Percentiles rank a stretch among this genome's conserved stretches.
Evolutionary conservation across 2,329 filamentous ascomycete species (phyloP).

Genomic region (Lizonia empirigonia): DNA sequence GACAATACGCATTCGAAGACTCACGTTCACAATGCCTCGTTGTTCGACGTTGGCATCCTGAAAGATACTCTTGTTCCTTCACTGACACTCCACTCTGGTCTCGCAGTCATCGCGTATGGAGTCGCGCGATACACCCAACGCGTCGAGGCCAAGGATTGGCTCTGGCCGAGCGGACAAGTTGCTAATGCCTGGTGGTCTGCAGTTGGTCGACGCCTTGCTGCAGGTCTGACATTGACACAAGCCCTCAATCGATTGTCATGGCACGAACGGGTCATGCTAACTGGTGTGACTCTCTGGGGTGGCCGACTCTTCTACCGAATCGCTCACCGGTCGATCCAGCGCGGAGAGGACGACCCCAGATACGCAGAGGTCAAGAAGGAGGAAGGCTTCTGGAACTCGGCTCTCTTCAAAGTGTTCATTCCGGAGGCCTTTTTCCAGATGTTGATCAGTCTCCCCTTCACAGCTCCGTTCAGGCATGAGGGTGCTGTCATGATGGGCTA

Average conservation of each 20-base stretch:
- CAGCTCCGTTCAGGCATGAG: conserved; percentile 59
- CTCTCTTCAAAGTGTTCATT: conserved; percentile 60
- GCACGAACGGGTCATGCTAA: conserved; percentile 61
- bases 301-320: conserved; percentile 62
- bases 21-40: conserved; percentile 38
- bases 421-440: conserved; percentile 64
- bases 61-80: conserved; percentile 61
- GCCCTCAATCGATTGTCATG: conserved; percentile 58
- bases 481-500: conserved; percentile 46
- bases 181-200: conserved; percentile 66
- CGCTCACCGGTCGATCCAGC: conserved; percentile 54
- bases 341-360: conserved; percentile 62
- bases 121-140: conserved; percentile 59
- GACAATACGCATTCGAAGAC: conserved; percentile 42
- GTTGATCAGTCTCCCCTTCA: conserved; percentile 63
- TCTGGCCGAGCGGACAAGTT: conserved; percentile 62
- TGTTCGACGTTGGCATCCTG: conserved; percentile 57
- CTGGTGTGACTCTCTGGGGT: conserved; percentile 64
- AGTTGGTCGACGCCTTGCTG: conserved; percentile 58
- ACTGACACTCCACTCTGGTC: conserved; percentile 58
- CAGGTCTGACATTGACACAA: conserved; percentile 53
- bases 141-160: conserved; percentile 66
- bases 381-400: conserved; percentile 62
- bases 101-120: conserved; percentile 59
- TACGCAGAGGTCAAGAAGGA: conserved; percentile 61